Conservation (phyloP, 176 grass and related monocot genomes). For the Tillandsia fasciculata region DNA sequence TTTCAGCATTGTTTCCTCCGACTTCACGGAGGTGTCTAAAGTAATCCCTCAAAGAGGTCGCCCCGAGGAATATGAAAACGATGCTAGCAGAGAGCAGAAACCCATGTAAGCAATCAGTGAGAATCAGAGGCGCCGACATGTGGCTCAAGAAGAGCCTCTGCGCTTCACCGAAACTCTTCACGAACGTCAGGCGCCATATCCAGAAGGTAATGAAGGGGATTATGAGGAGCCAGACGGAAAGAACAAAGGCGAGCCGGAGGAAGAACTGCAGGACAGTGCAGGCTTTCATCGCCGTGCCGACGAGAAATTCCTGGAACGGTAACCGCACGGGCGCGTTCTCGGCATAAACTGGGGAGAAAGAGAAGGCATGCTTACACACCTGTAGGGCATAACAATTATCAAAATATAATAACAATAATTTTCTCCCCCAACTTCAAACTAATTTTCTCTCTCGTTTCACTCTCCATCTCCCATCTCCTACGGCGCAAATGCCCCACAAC, state of each 20-base stretch:
- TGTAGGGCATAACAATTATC: constrained; percentile 27
- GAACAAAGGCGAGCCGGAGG: constrained; percentile 85
- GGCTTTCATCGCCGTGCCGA: constrained; percentile 92
- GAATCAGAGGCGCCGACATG: constrained; percentile 72
- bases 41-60: constrained; percentile 92
- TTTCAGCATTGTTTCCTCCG: constrained; percentile 81
- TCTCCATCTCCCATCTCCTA: too few relatives aligned
- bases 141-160: constrained; percentile 91
- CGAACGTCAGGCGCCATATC: constrained; percentile 93
- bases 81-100: constrained; percentile 97
- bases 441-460: too few relatives aligned
- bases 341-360: constrained; percentile 90
- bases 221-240: constrained; percentile 96
- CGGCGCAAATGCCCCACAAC: too few relatives aligned
- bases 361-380: constrained; percentile 98
- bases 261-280: constrained; percentile 88
- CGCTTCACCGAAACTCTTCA: constrained; percentile 88
- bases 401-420: neutral
- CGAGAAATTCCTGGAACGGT: constrained; percentile 88
- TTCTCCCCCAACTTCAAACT: too few relatives aligned
- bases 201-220: constrained; percentile 99
- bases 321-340: constrained; percentile 68
- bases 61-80: constrained; percentile 97
- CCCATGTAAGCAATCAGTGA: constrained; percentile 90
- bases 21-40: constrained; percentile 91